Percentiles rank a stretch among this genome's conserved stretches.
Evolutionary conservation across 306 rosid species (phyloP).

Genomic region (Lablab purpureus): DNA sequence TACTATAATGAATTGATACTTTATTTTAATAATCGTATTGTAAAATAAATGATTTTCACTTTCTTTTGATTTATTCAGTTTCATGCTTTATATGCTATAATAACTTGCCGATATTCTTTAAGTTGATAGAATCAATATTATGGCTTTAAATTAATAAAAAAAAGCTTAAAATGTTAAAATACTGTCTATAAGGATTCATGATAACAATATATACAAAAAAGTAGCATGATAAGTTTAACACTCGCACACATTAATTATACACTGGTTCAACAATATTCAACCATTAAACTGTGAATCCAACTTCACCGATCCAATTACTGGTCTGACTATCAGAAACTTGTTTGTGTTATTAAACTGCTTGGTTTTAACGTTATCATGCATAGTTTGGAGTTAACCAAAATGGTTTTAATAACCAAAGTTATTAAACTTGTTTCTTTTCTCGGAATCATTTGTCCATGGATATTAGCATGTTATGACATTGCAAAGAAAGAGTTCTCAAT

Average conservation of each 20-base stretch:
- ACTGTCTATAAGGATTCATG: background rate
- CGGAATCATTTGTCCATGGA: conserved; percentile 1
- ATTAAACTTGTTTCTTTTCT: conserved; percentile 1
- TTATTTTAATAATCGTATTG: background rate
- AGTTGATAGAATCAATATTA: background rate
- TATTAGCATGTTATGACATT: background rate
- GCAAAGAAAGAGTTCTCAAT: conserved; percentile 23
- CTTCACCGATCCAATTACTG: background rate
- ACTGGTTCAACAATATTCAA: background rate
- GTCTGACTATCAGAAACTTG: background rate
- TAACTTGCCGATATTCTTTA: background rate
- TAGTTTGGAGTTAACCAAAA: background rate
- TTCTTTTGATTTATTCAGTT: background rate
- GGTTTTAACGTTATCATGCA: background rate
- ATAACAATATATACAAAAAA: background rate
- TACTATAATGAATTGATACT: background rate
- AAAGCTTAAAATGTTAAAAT: background rate
- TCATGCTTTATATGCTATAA: background rate
- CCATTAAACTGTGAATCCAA: background rate
- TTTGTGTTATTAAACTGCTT: background rate
- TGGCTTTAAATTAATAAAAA: background rate
- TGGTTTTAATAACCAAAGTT: no score
- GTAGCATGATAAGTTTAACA: background rate
- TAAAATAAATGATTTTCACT: background rate
- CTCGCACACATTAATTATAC: background rate